Base-by-base conservation (phyloP, 2,329 filamentous ascomycete species). In the Pyrenophora teres region DNA sequence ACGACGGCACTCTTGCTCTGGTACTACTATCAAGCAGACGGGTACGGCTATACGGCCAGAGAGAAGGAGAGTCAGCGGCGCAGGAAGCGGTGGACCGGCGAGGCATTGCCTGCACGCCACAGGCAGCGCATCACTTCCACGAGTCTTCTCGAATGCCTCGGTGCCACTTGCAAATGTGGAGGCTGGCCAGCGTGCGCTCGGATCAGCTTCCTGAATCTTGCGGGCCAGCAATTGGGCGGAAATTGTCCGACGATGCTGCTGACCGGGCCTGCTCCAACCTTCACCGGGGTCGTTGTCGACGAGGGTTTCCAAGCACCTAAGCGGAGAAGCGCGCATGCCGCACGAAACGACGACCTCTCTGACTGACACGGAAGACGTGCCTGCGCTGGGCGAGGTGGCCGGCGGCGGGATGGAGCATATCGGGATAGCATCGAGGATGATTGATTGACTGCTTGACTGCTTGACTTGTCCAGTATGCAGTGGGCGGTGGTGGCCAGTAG, bases 61-160 rank as follows among this genome's bases (percentile, higher is more conserved):
- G 23, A 25, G 23, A 41, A n/a, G n/a, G n/a, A n/a, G n/a, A n/a
- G n/a, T n/a, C 41, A 40, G 21, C 36, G 36, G n/a, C 21, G 37
- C 8, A 33, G 19, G 23, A 37, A n/a, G 30, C 9, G 31, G 36
- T 16, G 12, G 31, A 25, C 23, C 16, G 25, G 43, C 49, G 37
- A 37, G 38, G 21, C 18, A 25, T 37, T 41, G 43, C 19, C 37
- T 37, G 25, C 32, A 48, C 47, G 62, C 56, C 60, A 63, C 56
- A 57, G 50, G 57, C 54, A 50, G 62, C 59, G 52, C 64, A 64
- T 69, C 62, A 62, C 59, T 70, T 72, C 67, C 54, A 67, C 46
- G 49, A 60, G 54, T 54, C 30, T 71, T 72, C 69, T 69, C 64
- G 69, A 72, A 72, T 59, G 48, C 50, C 30, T 46, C 47, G 42